These are phyloP conservation scores for Microbotryum silenes-acaulis DNA, from an alignment of 1,284 basidiomycete genomes.

Conservation along the genomic window DNA sequence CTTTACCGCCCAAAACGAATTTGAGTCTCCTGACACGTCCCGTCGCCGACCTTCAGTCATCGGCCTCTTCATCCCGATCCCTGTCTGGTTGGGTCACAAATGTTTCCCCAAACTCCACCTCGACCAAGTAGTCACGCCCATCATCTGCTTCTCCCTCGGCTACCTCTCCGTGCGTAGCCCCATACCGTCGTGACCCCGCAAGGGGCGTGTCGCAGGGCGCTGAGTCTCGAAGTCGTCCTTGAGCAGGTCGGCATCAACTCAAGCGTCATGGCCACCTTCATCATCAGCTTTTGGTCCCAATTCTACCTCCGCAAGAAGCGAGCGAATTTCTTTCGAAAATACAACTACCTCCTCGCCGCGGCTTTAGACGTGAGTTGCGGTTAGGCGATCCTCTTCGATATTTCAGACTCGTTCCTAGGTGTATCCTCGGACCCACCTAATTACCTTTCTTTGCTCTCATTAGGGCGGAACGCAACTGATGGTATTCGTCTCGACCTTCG, in stretches of 20 bases:
- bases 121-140: constrained; percentile 22
- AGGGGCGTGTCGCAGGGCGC: too few species aligned
- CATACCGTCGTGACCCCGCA: too few species aligned
- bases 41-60: constrained; percentile 34
- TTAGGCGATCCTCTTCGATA: too few species aligned
- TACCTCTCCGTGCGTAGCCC: not conserved
- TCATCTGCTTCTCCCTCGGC: constrained; percentile 1
- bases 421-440: too few species aligned
- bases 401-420: too few species aligned
- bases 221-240: too few species aligned
- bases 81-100: constrained; percentile 51
- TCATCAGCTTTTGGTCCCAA: constrained; percentile 7
- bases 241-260: constrained; percentile 13
- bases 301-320: constrained; percentile 8
- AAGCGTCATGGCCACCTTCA: constrained; percentile 3
- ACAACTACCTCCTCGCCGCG: constrained; percentile 33
- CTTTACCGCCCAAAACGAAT: too few species aligned
- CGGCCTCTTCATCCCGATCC: constrained; percentile 51
- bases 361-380: constrained; percentile 19
- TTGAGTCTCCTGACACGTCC: constrained; percentile 9
- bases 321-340: constrained; percentile 27
- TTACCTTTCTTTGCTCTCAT: too few species aligned
- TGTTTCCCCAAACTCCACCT: constrained; percentile 45
- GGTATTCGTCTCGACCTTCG: constrained; percentile 23
- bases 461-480: constrained; percentile 26